phyloP scores from a whole-genome alignment of 345 rosid genomes.

The Gossypium longicalyx region DNA sequence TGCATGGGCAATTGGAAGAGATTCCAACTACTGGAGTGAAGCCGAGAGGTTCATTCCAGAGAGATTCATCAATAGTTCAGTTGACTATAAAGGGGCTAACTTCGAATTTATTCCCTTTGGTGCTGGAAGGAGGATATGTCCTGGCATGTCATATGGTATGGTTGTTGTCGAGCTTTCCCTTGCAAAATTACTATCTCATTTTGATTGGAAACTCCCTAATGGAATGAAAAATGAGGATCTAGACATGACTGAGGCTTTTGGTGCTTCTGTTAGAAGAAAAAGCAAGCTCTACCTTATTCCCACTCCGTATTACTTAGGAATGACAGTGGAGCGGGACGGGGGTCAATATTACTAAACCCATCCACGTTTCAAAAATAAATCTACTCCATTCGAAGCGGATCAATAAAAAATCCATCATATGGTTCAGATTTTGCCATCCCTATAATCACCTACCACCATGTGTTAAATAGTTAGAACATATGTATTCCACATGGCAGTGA shows the following conservation, averaged over 20 bases:
- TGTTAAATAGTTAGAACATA: no score
- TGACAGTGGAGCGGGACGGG: no score
- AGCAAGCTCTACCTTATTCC: not conserved
- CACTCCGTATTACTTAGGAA: no score
- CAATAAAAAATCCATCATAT: no score
- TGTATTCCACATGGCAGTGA: no score
- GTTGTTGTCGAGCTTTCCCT: conserved; percentile 22
- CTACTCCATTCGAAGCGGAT: no score
- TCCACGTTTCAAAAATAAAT: no score
- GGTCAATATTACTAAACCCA: no score
- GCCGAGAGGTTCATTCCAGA: conserved; percentile 33
- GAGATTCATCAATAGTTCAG: conserved; percentile 1
- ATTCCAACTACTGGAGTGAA: conserved; percentile 21
- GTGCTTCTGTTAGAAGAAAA: conserved; percentile 25
- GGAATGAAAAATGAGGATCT: conserved; percentile 14
- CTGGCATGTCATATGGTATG: conserved; percentile 17
- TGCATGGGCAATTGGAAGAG: conserved; percentile 12
- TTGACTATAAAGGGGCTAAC: not conserved
- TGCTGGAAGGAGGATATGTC: conserved; percentile 2
- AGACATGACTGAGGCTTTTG: conserved; percentile 28
- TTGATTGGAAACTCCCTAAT: conserved; percentile 31
- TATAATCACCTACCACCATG: no score
- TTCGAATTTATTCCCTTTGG: conserved; percentile 19
- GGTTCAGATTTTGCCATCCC: no score
- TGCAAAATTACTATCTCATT: conserved; percentile 30